Evolutionary conservation across 331 rosid genomes (phyloP).

Genomic region (Quercus lobata): DNA sequence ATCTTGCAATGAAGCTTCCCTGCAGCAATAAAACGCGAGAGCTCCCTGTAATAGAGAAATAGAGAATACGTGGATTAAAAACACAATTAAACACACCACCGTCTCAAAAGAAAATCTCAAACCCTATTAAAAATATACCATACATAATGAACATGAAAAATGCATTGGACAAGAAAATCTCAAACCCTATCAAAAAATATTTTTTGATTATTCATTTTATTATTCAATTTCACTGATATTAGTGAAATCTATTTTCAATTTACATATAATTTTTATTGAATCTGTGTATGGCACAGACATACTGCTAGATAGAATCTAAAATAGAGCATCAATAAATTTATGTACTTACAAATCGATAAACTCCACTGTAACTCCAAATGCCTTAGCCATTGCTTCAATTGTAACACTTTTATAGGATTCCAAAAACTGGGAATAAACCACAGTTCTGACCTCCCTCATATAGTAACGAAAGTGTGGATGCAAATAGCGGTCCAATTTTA

Average conservation of each 20-base stretch:
- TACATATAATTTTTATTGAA: too few species aligned
- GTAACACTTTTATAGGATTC: constrained; percentile 98
- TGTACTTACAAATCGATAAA: constrained; percentile 85
- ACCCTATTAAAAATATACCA: background rate
- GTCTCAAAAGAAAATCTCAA: background rate
- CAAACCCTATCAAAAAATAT: background rate
- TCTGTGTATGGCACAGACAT: too few species aligned
- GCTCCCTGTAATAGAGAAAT: constrained; percentile 61
- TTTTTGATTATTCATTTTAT: too few species aligned
- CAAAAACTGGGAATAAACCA: constrained; percentile 86
- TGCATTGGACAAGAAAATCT: background rate
- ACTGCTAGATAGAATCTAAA: background rate
- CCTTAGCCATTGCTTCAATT: constrained; percentile 94
- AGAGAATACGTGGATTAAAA: background rate
- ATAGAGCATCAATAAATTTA: background rate
- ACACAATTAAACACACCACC: background rate
- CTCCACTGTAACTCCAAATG: constrained; percentile 93
- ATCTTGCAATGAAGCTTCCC: constrained; percentile 98
- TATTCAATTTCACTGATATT: too few species aligned
- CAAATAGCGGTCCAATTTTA: constrained; percentile 88
- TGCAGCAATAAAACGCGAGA: constrained; percentile 96
- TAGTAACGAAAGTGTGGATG: constrained; percentile 89
- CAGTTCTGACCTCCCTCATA: constrained; percentile 96
- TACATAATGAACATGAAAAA: too few species aligned
- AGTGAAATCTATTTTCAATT: too few species aligned